Conservation (phyloP, 345 rosid genomes). For the Mallotus nudiflorus region DNA sequence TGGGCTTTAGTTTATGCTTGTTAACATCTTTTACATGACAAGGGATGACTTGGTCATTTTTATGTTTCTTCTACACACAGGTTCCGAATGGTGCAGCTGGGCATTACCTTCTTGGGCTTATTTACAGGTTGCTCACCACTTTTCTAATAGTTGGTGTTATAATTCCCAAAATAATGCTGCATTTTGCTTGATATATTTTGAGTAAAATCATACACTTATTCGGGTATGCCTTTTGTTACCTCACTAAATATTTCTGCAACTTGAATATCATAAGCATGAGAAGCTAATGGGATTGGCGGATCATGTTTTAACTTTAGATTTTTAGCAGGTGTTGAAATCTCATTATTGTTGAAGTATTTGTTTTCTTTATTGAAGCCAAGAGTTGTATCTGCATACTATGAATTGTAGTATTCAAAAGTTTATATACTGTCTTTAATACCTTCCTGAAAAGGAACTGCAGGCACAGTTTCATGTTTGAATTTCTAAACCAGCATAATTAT, state of each 20-base stretch:
- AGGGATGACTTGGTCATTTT: slow-evolving; percentile 12
- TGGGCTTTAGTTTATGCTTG: slow-evolving; percentile 5
- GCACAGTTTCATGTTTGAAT: background rate
- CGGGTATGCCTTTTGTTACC: background rate
- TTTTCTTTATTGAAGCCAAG: slow-evolving; percentile 1
- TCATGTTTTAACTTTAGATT: background rate
- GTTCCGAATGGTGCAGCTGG: slow-evolving; percentile 98
- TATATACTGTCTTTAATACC: background rate
- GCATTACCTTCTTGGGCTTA: slow-evolving; percentile 95
- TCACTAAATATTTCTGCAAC: background rate
- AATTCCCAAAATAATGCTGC: background rate
- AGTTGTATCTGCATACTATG: background rate
- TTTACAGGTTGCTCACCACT: slow-evolving; percentile 64
- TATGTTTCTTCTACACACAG: slow-evolving; percentile 38
- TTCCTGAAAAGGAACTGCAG: background rate
- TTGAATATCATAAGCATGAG: background rate
- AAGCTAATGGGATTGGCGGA: background rate
- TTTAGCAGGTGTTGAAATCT: slow-evolving; percentile 1
- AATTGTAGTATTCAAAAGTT: background rate
- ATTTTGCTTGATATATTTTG: slow-evolving; percentile 10
- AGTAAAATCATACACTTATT: background rate
- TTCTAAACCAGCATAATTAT: background rate
- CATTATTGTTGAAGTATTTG: background rate
- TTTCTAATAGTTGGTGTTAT: slow-evolving; percentile 9
- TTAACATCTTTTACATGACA: slow-evolving; percentile 3